Base-by-base conservation (phyloP, 176 grass and related monocot species). In the Musa beccarii region DNA sequence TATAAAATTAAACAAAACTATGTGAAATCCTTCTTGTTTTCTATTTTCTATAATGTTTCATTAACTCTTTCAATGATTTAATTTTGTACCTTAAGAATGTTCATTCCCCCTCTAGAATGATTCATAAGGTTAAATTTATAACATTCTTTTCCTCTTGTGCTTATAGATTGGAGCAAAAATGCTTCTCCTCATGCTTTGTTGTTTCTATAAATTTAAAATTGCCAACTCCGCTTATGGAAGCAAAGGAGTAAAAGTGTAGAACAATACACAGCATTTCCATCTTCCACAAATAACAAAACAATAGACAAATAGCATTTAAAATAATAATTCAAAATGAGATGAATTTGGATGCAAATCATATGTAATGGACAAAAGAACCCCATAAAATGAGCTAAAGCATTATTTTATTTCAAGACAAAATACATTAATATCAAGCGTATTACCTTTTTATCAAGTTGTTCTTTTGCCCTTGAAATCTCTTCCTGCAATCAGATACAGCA, bases 361-460 rank as follows among this genome's bases (percentile, higher is more conserved):
- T 43, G 34, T 43, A 43, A 43, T 74, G 14, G 29, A 61, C 11
- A 75, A 28, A 75, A 34, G 9, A 59, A 21, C 22, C 2, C 2
- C 16, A 56, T 49, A 8, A 34, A 62, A 28, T 3, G 15, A 56
- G 34, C 12, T 14, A 13, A 66, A 66, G 8, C 17, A 20, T 51
- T 70, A 8, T 43, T 51, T 21, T 19, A 9, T 50, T n/a, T 13
- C 2, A 16, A 70, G 51, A 51, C 16, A 21, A 55, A 20, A 24
- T 49, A 26, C 21, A 69, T 29, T 70, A 34, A 57, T 34, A 17
- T 14, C 13, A 65, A 28, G 51, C 62, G 19, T 0, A 51, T 15
- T 82, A 99, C 95, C 95, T 94, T 94, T 81, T 94, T 87, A 82
- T 99, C 71, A 59, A 99, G 78, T 49, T 74, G 76, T 70, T 87